Evolutionary conservation across 345 rosid species (phyloP), one percentile per base, ranked within the genome.

Genomic region (Cardamine chenopodiifolia): DNA sequence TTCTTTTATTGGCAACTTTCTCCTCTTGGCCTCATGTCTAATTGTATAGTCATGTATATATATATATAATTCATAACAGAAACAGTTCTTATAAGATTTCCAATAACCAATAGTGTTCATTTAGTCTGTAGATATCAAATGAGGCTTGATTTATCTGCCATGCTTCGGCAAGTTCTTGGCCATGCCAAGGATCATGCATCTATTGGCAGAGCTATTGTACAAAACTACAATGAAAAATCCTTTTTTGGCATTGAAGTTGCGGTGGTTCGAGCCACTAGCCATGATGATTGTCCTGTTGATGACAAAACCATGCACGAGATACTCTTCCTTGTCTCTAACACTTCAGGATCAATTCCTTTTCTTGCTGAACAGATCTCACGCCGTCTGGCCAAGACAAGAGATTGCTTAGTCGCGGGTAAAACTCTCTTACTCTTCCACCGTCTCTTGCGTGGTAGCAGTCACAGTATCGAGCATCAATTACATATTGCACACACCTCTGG

Each of bases 391-490:
- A 92, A 82, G 81, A 89, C 97, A 7, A 85, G 86, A 79, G 86
- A 88, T 58, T 71, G 57, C 79, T 79, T 81, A 14, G 97, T 92
- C 1, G 92, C 97, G 3, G 86, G 88, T 79, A 92, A 89, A 85
- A 78, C 93, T 29, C 91, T 92, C 70, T 37, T 87, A 37, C 89
- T 92, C 37, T 77, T 88, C 74, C 97, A 89, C 50, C 86, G 96
- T 17, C 92, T 92, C 79, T 81, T 89, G 12, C 93, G 97, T 3
- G 90, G 97, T n/a, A 94, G 97, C 57, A 92, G 86, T 66, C 86
- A 86, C 9, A 60, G 62, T 71, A 86, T 92, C 62, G 97, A 92
- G 82, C 89, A 77, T 54, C 85, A 85, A 75, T 79, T 92, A 7
- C 88, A 87, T 18, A 52, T 82, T 2, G 85, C 92, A 1, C 83